Evolutionary conservation across 73 alveolate species (phyloP).

Genomic region (Paramecium sonneborni): DNA sequence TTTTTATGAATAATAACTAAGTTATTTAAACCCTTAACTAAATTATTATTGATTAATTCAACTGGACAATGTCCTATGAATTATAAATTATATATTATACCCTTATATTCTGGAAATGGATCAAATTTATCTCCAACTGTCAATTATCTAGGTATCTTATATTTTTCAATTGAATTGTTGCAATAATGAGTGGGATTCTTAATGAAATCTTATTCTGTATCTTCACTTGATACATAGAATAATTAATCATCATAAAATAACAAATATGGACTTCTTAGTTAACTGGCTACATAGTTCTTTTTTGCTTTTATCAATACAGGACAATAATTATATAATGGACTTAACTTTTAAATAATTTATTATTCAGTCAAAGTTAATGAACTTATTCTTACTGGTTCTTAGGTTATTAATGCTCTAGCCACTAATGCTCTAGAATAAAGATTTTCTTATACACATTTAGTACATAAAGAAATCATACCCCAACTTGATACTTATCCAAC

Average conservation of each 20-base stretch:
- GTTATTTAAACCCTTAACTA: conserved; percentile 72
- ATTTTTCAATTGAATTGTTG: conserved; percentile 6
- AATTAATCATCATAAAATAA: conserved; percentile 52
- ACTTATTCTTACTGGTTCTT: conserved; percentile 58
- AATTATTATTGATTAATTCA: conserved; percentile 72
- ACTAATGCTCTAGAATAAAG: conserved; percentile 38
- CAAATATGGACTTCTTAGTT: conserved; percentile 45
- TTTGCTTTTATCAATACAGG: conserved; percentile 59
- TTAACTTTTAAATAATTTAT: conserved; percentile 47
- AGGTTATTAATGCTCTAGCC: conserved; percentile 55
- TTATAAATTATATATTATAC: not conserved
- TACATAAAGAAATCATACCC: conserved; percentile 55
- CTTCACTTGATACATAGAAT: conserved; percentile 26
- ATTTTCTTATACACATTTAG: not conserved
- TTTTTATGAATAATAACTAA: conserved; percentile 72
- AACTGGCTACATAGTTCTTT: conserved; percentile 34
- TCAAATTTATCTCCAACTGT: conserved; percentile 42
- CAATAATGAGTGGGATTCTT: conserved; percentile 49
- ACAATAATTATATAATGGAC: conserved; percentile 46
- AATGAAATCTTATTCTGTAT: conserved; percentile 53
- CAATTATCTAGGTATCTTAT: conserved; percentile 24
- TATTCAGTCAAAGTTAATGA: conserved; percentile 20
- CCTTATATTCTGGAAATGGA: conserved; percentile 29
- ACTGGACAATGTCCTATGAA: conserved; percentile 85
- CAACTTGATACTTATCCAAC: conserved; percentile 57